A percentile compares a stretch with the other conserved stretches of the same genome.
Conservation (phyloP, 2,329 filamentous ascomycete species). For the Magnaporthiopsis poae region DNA sequence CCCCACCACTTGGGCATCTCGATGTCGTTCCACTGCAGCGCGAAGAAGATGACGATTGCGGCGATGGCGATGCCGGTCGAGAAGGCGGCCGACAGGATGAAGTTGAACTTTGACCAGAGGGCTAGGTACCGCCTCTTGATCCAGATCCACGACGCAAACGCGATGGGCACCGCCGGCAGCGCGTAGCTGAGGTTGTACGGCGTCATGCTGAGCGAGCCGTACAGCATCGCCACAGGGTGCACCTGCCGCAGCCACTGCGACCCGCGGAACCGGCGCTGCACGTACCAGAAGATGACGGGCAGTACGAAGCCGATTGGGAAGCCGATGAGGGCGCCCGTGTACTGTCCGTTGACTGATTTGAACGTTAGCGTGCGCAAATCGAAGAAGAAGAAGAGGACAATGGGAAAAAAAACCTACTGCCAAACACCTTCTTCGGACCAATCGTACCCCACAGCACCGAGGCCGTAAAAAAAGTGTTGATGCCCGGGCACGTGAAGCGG, state of each 20-base stretch:
- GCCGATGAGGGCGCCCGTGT: conserved; percentile 37
- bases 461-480: conserved; percentile 50
- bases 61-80: conserved; percentile 40
- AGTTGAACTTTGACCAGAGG: conserved; percentile 25
- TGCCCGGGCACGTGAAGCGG: conserved; percentile 47
- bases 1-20: conserved; percentile 38
- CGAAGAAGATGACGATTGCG: conserved; percentile 45
- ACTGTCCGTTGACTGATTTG: conserved; percentile 29
- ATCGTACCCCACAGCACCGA: conserved; percentile 54
- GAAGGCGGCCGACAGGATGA: conserved; percentile 42
- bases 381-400: too few species aligned
- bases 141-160: conserved; percentile 31
- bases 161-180: conserved; percentile 34
- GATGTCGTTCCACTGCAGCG: conserved; percentile 34
- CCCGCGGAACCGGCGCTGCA: conserved; percentile 24
- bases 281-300: conserved; percentile 31
- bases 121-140: conserved; percentile 23
- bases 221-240: conserved; percentile 29
- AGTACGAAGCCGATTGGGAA: conserved; percentile 40
- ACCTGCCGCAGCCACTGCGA: conserved; percentile 26
- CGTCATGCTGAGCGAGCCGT: conserved; percentile 25
- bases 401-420: conserved; percentile 10
- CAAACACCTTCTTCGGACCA: conserved; percentile 44
- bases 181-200: conserved; percentile 34
- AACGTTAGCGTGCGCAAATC: neutral